phyloP scores from a whole-genome alignment of 306 rosid species.

The Trichosanthes truncata region DNA sequence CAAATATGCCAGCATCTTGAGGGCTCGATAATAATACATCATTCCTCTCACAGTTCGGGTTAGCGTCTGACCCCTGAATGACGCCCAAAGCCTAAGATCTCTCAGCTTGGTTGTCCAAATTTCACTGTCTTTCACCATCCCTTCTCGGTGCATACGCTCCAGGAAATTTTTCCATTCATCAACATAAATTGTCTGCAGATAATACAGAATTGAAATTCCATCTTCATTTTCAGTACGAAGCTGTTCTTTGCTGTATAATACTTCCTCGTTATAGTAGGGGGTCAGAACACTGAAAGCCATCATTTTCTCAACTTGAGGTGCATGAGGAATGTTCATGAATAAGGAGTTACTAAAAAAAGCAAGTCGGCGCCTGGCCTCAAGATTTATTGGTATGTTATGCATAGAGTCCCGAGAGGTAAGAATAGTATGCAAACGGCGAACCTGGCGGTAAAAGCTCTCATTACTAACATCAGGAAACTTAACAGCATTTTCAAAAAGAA shows the following conservation, averaged over 20 bases:
- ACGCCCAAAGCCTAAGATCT: slow-evolving; percentile 96
- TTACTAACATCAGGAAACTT: slow-evolving; percentile 49
- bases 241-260: slow-evolving; percentile 64
- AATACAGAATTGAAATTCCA: slow-evolving; percentile 72
- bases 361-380: slow-evolving; percentile 94
- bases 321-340: slow-evolving; percentile 93
- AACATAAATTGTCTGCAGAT: slow-evolving; percentile 75
- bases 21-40: slow-evolving; percentile 95
- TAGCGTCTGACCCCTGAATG: slow-evolving; percentile 87
- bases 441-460: slow-evolving; percentile 72
- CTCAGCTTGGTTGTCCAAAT: slow-evolving; percentile 69
- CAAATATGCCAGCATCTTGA: slow-evolving; percentile 85
- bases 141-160: slow-evolving; percentile 91
- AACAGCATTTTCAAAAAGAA: slow-evolving; percentile 66
- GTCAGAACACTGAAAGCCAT: slow-evolving; percentile 92
- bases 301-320: slow-evolving; percentile 99
- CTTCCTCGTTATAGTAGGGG: slow-evolving; percentile 87
- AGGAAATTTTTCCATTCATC: slow-evolving; percentile 93
- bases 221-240: slow-evolving; percentile 89
- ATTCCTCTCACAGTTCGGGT: slow-evolving; percentile 93
- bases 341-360: slow-evolving; percentile 93
- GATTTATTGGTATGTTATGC: slow-evolving; percentile 80
- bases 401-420: slow-evolving; percentile 84
- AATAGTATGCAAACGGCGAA: slow-evolving; percentile 77
- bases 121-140: slow-evolving; percentile 56